A percentile compares a stretch with the other conserved stretches of the same genome.
Evolutionary conservation across 441 rosid species (phyloP).

Genomic region (Syzygium malaccense): DNA sequence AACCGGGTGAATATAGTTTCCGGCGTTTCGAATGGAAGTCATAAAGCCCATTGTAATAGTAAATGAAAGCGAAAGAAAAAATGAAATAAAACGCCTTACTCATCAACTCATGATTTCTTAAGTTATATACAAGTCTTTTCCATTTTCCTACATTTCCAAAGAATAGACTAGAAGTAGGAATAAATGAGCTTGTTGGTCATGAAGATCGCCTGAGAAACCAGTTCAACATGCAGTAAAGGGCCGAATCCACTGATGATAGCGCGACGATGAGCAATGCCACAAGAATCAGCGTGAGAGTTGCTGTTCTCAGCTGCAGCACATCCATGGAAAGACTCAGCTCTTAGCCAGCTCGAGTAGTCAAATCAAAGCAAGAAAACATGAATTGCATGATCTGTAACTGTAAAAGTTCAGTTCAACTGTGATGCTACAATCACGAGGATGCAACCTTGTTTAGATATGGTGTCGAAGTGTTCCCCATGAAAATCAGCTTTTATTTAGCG

Average conservation of each 20-base stretch:
- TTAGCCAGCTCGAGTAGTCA: background rate
- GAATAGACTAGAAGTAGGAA: background rate
- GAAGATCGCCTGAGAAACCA: slow-evolving; percentile 48
- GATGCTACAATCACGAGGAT: background rate
- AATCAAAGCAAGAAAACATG: background rate
- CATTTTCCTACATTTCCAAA: background rate
- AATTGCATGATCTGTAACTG: background rate
- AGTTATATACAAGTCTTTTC: background rate
- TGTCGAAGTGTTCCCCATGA: background rate
- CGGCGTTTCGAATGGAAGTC: background rate
- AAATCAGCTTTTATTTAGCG: background rate
- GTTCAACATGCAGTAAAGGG: slow-evolving; percentile 51
- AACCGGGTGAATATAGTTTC: background rate
- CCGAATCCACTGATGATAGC: slow-evolving; percentile 62
- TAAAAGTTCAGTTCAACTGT: background rate
- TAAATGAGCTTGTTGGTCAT: background rate
- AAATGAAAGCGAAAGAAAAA: background rate
- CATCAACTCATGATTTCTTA: background rate
- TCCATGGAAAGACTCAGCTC: background rate
- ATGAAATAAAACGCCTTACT: background rate
- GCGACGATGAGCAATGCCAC: slow-evolving; percentile 73
- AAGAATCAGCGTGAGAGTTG: slow-evolving; percentile 61
- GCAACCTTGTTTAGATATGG: background rate
- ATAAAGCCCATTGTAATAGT: background rate
- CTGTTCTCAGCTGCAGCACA: slow-evolving; percentile 71